phyloP scores from a whole-genome alignment of 495 filamentous ascomycete genomes.

The Neurospora discreta region DNA sequence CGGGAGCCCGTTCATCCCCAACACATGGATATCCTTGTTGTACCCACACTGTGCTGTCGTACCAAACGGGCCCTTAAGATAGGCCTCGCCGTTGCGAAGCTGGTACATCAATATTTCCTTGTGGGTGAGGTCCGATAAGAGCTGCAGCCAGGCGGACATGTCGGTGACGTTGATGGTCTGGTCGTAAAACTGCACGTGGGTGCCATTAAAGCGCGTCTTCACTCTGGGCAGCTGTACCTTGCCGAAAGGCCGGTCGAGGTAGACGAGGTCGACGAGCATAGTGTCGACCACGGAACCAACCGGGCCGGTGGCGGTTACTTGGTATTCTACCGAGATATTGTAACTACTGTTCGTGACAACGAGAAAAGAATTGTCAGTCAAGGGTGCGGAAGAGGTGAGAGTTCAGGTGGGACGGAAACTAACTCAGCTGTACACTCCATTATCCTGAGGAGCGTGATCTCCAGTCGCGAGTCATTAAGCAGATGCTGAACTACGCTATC shows the following conservation, averaged over 20 bases:
- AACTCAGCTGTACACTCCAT: slow-evolving; percentile 10
- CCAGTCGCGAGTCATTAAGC: slow-evolving; percentile 11
- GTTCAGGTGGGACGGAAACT: slow-evolving; percentile 9
- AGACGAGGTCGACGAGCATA: slow-evolving; percentile 21
- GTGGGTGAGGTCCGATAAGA: slow-evolving; percentile 11
- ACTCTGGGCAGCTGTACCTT: slow-evolving; percentile 18
- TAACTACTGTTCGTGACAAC: not conserved
- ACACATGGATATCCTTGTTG: slow-evolving; percentile 14
- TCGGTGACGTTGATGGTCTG: slow-evolving; percentile 19
- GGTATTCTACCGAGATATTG: not conserved
- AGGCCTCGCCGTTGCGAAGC: slow-evolving; percentile 15
- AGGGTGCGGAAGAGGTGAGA: not conserved
- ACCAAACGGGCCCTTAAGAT: not conserved
- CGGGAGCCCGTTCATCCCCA: slow-evolving; percentile 16
- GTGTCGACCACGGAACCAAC: slow-evolving; percentile 10
- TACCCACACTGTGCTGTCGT: slow-evolving; percentile 4
- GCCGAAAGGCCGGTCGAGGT: slow-evolving; percentile 12
- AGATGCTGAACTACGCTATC: slow-evolving; percentile 10
- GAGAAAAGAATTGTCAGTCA: not conserved
- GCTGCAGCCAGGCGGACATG: slow-evolving; percentile 12
- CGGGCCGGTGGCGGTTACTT: slow-evolving; percentile 18
- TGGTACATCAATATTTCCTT: slow-evolving; percentile 5
- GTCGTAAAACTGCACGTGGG: slow-evolving; percentile 11
- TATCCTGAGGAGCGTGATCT: slow-evolving; percentile 11
- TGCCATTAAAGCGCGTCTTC: slow-evolving; percentile 9